A percentile compares a stretch with the other conserved stretches of the same genome.
phyloP scores from a whole-genome alignment of 371 early-diverging fungal genomes.

The Mortierella sp. region DNA sequence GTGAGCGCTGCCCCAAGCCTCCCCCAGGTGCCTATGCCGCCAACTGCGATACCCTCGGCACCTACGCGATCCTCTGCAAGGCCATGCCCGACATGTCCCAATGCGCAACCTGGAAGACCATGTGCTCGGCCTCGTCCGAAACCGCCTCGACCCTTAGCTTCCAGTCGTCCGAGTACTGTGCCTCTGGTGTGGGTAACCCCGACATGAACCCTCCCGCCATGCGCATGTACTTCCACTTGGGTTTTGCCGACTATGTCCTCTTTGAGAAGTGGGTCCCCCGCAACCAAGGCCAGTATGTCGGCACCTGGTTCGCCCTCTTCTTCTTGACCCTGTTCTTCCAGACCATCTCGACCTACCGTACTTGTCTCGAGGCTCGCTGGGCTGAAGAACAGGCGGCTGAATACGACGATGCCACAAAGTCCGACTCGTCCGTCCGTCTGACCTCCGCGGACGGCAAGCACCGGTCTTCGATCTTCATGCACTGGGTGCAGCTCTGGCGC shows the following conservation, averaged over 20 bases:
- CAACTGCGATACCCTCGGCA: slow-evolving; percentile 59
- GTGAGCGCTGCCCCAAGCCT: slow-evolving; percentile 62
- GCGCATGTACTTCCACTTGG: slow-evolving; percentile 78
- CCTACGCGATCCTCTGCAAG: slow-evolving; percentile 64
- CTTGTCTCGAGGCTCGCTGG: slow-evolving; percentile 56
- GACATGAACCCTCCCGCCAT: slow-evolving; percentile 63
- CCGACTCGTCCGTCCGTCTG: slow-evolving; percentile 26
- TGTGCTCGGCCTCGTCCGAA: slow-evolving; percentile 60
- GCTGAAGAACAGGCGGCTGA: slow-evolving; percentile 27
- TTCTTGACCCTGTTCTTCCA: slow-evolving; percentile 59
- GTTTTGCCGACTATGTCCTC: slow-evolving; percentile 64
- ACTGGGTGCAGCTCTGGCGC: slow-evolving; percentile 50
- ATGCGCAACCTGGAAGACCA: slow-evolving; percentile 61
- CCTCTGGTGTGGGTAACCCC: slow-evolving; percentile 43
- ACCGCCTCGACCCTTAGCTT: slow-evolving; percentile 33
- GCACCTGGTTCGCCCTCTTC: slow-evolving; percentile 61
- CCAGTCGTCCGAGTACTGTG: slow-evolving; percentile 40
- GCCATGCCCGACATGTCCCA: slow-evolving; percentile 74
- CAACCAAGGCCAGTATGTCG: slow-evolving; percentile 48
- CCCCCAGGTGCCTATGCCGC: slow-evolving; percentile 46
- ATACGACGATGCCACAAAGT: slow-evolving; percentile 12
- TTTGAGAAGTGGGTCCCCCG: slow-evolving; percentile 64
- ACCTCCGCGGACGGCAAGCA: background rate
- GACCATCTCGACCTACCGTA: slow-evolving; percentile 51
- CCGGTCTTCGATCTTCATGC: slow-evolving; percentile 30